Conservation (phyloP, 345 rosid species). For the Gossypium rotundifolium region DNA sequence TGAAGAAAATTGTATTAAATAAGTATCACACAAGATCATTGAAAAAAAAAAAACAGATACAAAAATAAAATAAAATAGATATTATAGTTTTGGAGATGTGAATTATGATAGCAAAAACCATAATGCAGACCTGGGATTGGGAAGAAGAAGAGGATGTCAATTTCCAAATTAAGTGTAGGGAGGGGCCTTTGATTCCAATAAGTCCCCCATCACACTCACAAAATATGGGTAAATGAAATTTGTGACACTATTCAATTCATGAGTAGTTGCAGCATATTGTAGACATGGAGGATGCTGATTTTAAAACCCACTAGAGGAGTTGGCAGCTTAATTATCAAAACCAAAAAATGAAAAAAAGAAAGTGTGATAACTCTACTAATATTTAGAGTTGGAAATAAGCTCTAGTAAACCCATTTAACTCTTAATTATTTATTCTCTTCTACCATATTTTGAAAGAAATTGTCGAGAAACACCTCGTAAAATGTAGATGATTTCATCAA, state of each 20-base stretch:
- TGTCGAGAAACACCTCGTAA: too few species aligned
- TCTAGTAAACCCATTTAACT: too few species aligned
- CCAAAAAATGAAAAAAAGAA: too few species aligned
- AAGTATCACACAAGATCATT: background rate
- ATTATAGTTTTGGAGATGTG: background rate
- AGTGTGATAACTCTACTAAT: too few species aligned
- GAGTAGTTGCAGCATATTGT: background rate
- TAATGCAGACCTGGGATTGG: background rate
- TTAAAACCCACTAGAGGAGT: background rate
- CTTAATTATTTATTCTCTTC: too few species aligned
- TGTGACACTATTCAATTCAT: background rate
- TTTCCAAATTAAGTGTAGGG: background rate
- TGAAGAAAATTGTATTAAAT: background rate
- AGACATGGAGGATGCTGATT: background rate
- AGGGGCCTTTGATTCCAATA: background rate
- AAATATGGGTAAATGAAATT: background rate
- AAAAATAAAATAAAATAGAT: background rate
- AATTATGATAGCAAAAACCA: background rate
- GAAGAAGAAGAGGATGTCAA: background rate
- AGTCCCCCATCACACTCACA: background rate
- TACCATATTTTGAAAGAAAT: too few species aligned
- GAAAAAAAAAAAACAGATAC: background rate
- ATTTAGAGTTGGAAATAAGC: too few species aligned
- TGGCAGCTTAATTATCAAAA: background rate
- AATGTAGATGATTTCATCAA: too few species aligned